phyloP scores from a whole-genome alignment of 352 stramenopile species.

The Pythium grandisporangium region DNA sequence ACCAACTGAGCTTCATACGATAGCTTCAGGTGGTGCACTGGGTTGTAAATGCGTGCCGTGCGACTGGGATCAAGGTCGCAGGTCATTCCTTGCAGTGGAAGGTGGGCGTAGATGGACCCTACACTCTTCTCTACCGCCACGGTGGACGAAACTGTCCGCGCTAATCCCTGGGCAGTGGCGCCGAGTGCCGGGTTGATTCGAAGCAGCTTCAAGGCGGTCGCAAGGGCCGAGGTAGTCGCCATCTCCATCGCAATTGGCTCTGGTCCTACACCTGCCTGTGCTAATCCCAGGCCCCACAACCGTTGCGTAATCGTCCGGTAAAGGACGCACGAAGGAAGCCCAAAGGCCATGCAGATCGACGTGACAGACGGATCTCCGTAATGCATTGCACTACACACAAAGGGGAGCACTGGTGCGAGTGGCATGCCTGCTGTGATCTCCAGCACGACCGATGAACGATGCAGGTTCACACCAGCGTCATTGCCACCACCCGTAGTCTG shows the following conservation, averaged over 20 bases:
- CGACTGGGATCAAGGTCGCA: constrained; percentile 59
- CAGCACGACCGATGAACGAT: constrained; percentile 27
- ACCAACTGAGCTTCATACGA: constrained; percentile 62
- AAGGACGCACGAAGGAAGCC: constrained; percentile 40
- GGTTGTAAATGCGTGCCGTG: constrained; percentile 62
- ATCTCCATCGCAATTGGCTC: constrained; percentile 27
- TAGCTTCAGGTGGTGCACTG: constrained; percentile 50
- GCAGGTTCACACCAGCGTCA: constrained; percentile 13
- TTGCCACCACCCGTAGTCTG: constrained; percentile 32
- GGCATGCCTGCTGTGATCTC: constrained; percentile 33
- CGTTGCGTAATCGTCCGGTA: constrained; percentile 24
- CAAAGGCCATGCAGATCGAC: constrained; percentile 30
- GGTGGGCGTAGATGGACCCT: constrained; percentile 44
- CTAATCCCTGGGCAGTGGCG: constrained; percentile 27
- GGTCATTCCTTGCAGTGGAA: constrained; percentile 55
- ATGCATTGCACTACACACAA: constrained; percentile 31
- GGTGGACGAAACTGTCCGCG: constrained; percentile 24
- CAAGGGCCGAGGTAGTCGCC: constrained; percentile 19
- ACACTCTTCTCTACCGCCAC: constrained; percentile 39
- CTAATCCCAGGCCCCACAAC: constrained; percentile 47
- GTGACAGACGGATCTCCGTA: constrained; percentile 52
- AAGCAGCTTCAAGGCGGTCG: constrained; percentile 28
- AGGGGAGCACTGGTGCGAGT: constrained; percentile 22
- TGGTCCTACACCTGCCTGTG: constrained; percentile 24
- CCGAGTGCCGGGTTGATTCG: constrained; percentile 22